Evolutionary conservation across 2,329 filamentous ascomycete genomes (phyloP).

Genomic region (Allantophomopsis lycopodina): DNA sequence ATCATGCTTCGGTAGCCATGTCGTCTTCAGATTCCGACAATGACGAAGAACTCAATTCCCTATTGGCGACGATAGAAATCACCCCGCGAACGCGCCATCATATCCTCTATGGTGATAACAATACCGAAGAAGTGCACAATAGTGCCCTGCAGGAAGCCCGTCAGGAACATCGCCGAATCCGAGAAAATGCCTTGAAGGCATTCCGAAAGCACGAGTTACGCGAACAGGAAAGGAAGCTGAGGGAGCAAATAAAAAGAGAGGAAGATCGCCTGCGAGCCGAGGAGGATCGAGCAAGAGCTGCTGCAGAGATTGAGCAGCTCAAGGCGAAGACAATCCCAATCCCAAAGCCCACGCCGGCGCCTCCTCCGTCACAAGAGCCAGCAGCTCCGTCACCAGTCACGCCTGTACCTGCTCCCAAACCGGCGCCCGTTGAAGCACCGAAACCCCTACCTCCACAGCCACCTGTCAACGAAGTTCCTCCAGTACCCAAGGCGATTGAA

Average conservation of each 20-base stretch:
- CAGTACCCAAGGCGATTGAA: neutral
- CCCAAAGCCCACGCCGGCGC: neutral
- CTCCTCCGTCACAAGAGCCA: neutral
- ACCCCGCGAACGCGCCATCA: too few relatives aligned
- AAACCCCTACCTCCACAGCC: neutral
- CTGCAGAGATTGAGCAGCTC: conserved; percentile 30
- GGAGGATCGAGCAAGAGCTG: conserved; percentile 34
- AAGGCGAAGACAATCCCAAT: conserved; percentile 22
- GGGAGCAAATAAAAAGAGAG: conserved; percentile 5
- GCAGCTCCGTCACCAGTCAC: conserved; percentile 7
- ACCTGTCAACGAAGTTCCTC: neutral
- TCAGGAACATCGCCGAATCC: conserved; percentile 52
- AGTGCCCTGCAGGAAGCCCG: conserved; percentile 49
- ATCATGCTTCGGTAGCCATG: too few relatives aligned
- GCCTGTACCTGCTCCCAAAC: neutral
- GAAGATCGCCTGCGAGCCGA: conserved; percentile 12
- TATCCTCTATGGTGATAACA: too few relatives aligned
- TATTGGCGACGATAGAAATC: too few relatives aligned
- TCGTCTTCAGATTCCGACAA: too few relatives aligned
- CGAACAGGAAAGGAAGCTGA: conserved; percentile 20
- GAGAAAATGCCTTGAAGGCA: conserved; percentile 32
- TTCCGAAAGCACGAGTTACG: conserved; percentile 32
- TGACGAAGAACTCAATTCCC: too few relatives aligned
- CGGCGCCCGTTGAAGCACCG: conserved; percentile 3
- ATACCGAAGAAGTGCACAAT: too few relatives aligned